Evolutionary conservation across 192 early-diverging fungal genomes (phyloP).

Genomic region (Mortierella antarctica): DNA sequence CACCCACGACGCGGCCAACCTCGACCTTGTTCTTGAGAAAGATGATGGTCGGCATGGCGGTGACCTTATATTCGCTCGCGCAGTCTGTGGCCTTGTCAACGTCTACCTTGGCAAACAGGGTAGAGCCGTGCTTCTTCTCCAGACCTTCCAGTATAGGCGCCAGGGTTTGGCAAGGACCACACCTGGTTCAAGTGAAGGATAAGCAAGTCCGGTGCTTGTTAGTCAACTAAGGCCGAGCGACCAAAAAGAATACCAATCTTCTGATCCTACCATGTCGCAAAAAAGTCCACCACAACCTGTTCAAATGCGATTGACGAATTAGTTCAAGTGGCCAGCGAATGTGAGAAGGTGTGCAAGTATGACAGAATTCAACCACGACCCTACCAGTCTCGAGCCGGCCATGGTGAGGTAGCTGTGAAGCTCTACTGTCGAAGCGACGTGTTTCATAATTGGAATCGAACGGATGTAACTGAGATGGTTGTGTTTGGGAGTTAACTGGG

Average conservation of each 20-base stretch:
- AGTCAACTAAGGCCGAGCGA: background rate
- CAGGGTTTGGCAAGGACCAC: constrained; percentile 41
- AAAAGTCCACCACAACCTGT: constrained; percentile 52
- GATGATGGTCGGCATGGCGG: constrained; percentile 47
- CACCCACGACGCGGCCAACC: constrained; percentile 36
- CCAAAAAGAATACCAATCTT: background rate
- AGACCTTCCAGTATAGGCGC: constrained; percentile 34
- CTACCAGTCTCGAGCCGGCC: constrained; percentile 36
- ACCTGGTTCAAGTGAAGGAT: background rate
- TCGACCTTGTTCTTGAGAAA: constrained; percentile 31
- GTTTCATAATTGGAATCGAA: constrained; percentile 15
- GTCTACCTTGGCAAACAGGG: constrained; percentile 47
- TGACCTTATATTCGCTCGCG: constrained; percentile 17
- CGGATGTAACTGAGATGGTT: background rate
- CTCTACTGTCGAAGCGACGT: constrained; percentile 20
- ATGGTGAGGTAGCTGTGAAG: constrained; percentile 23
- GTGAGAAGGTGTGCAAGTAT: background rate
- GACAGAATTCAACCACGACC: background rate
- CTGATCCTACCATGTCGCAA: constrained; percentile 31
- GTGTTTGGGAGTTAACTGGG: no score
- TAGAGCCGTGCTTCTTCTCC: constrained; percentile 38
- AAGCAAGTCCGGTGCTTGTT: background rate
- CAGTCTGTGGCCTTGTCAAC: constrained; percentile 37
- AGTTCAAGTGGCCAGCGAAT: background rate
- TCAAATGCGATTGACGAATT: background rate